Conservation (phyloP, 257 asterid species). For the Forsythia suspensa region DNA sequence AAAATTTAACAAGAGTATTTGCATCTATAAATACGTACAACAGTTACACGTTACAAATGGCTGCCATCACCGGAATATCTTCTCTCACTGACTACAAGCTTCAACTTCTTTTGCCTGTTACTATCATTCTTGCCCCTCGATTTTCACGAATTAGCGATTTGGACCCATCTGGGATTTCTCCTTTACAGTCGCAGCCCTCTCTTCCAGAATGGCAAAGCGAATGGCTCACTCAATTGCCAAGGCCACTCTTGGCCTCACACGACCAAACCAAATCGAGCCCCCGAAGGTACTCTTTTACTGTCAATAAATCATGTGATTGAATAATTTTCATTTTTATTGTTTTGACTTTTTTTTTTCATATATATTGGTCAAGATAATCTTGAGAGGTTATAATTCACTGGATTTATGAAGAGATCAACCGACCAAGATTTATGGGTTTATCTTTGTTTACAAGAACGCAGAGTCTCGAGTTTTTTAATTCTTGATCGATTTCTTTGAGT, state of each 20-base stretch:
- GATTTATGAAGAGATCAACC: not conserved
- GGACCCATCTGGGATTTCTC: constrained; percentile 28
- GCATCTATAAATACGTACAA: constrained; percentile 27
- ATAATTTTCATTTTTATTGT: not conserved
- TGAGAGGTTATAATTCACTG: not conserved
- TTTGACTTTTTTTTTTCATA: not conserved
- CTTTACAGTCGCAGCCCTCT: constrained; percentile 16
- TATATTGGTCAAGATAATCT: not conserved
- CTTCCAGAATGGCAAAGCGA: constrained; percentile 37
- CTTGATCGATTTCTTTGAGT: constrained; percentile 8
- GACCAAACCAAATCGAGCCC: constrained; percentile 41
- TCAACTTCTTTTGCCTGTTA: constrained; percentile 29
- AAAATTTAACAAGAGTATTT: too few relatives aligned
- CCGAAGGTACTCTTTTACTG: constrained; percentile 35
- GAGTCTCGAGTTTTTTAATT: not conserved
- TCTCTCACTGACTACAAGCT: constrained; percentile 35
- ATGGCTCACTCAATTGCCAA: constrained; percentile 56
- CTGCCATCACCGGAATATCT: constrained; percentile 43
- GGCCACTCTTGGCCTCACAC: constrained; percentile 62
- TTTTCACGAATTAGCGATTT: constrained; percentile 34
- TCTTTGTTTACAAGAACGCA: not conserved
- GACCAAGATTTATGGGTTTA: not conserved
- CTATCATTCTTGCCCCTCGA: constrained; percentile 14
- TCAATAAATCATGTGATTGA: not conserved
- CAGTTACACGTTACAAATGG: constrained; percentile 31